phyloP scores from a whole-genome alignment of 2,329 filamentous ascomycete genomes.

The Fusarium musae region DNA sequence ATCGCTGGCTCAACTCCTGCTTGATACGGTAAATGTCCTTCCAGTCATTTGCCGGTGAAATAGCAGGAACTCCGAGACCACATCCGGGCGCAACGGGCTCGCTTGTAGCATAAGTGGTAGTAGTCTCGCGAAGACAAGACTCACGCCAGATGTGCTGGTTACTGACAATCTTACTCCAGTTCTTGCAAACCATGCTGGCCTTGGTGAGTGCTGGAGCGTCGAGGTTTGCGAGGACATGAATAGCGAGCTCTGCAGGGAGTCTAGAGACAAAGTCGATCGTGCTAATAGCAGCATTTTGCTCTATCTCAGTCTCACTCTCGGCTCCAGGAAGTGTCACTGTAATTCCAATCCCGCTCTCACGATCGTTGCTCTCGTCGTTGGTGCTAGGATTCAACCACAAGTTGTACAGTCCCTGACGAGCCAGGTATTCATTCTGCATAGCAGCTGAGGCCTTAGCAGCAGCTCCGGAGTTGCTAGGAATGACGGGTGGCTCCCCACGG shows the following conservation, averaged over 20 bases:
- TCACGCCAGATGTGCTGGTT: slow-evolving; percentile 73
- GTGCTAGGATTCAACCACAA: slow-evolving; percentile 55
- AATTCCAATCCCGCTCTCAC: slow-evolving; percentile 74
- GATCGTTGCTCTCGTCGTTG: slow-evolving; percentile 63
- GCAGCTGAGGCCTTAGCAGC: slow-evolving; percentile 71
- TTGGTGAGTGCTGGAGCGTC: slow-evolving; percentile 63
- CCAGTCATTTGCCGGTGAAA: slow-evolving; percentile 78
- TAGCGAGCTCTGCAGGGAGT: slow-evolving; percentile 68
- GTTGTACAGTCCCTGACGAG: slow-evolving; percentile 51
- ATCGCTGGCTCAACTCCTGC: slow-evolving; percentile 79
- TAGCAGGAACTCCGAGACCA: slow-evolving; percentile 66
- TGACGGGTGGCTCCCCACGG: slow-evolving; percentile 67
- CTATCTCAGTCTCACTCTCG: slow-evolving; percentile 48
- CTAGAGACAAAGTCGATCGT: slow-evolving; percentile 67
- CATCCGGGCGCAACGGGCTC: slow-evolving; percentile 62
- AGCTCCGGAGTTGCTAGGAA: slow-evolving; percentile 68
- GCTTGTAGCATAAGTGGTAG: slow-evolving; percentile 68
- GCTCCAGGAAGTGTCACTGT: slow-evolving; percentile 58
- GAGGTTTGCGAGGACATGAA: slow-evolving; percentile 67
- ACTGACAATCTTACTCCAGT: slow-evolving; percentile 59
- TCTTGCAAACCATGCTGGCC: slow-evolving; percentile 61
- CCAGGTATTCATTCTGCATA: slow-evolving; percentile 64
- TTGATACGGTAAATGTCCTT: slow-evolving; percentile 84
- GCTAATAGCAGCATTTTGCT: slow-evolving; percentile 57
- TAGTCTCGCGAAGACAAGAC: slow-evolving; percentile 71